These are phyloP conservation scores for Rusavskia elegans DNA, from an alignment of 495 filamentous ascomycete species.

Conservation along the genomic window DNA sequence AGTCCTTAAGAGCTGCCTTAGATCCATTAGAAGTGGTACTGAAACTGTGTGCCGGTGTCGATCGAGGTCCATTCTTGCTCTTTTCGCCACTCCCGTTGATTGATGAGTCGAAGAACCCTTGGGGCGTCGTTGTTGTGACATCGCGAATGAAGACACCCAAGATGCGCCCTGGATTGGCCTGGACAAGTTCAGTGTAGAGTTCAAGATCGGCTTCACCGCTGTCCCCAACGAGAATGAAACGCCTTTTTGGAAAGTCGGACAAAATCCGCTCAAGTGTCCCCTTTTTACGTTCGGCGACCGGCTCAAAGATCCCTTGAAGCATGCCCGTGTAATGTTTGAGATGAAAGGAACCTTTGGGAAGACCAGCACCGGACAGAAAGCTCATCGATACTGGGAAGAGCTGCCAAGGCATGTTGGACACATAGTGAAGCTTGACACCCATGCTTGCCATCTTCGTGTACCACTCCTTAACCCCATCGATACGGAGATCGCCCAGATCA, in stretches of 20 bases:
- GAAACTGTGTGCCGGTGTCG: slow-evolving; percentile 11
- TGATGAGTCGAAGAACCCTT: slow-evolving; percentile 63
- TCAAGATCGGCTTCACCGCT: slow-evolving; percentile 94
- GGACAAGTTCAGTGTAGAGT: slow-evolving; percentile 85
- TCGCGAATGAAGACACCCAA: slow-evolving; percentile 85
- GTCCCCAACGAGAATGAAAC: slow-evolving; percentile 84
- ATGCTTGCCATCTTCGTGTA: slow-evolving; percentile 58
- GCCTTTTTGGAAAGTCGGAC: slow-evolving; percentile 74
- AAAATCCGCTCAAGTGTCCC: slow-evolving; percentile 70
- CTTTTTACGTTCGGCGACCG: slow-evolving; percentile 87
- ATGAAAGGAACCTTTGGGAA: slow-evolving; percentile 82
- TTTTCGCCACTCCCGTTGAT: slow-evolving; percentile 23
- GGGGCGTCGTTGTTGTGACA: slow-evolving; percentile 58
- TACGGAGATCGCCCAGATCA: slow-evolving; percentile 61
- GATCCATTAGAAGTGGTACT: slow-evolving; percentile 7
- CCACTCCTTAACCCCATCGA: slow-evolving; percentile 82
- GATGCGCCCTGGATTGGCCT: slow-evolving; percentile 68
- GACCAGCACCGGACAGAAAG: slow-evolving; percentile 62
- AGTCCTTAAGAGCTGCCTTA: slow-evolving; percentile 9
- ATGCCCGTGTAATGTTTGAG: slow-evolving; percentile 91
- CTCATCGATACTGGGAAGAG: slow-evolving; percentile 74
- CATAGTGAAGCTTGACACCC: slow-evolving; percentile 81
- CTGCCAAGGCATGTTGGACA: slow-evolving; percentile 93
- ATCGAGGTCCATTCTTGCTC: slow-evolving; percentile 7
- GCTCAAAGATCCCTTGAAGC: slow-evolving; percentile 95